Evolutionary conservation across 2,329 filamentous ascomycete species (phyloP).

Genomic region (Clarireedia paspali): DNA sequence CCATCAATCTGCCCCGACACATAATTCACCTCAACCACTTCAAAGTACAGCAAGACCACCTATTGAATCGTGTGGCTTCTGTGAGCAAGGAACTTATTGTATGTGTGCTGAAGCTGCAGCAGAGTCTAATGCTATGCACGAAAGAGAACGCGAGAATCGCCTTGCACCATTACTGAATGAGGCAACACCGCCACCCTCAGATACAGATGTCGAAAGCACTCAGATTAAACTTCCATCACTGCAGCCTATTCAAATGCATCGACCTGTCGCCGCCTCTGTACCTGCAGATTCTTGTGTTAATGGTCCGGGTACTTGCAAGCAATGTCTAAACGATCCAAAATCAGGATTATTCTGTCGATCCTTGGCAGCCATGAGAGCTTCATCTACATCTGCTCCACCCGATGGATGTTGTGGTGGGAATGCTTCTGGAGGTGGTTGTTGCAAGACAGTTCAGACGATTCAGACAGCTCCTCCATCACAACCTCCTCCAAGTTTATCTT

Average conservation of each 20-base stretch:
- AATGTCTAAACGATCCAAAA: conserved; percentile 70
- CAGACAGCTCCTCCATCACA: conserved; percentile 23
- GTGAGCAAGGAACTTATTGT: conserved; percentile 73
- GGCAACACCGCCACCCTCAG: conserved; percentile 44
- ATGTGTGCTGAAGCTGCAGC: conserved; percentile 61
- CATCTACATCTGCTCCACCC: conserved; percentile 27
- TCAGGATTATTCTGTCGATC: conserved; percentile 79
- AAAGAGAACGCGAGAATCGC: conserved; percentile 24
- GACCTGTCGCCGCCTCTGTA: conserved; percentile 16
- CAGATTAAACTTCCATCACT: conserved; percentile 51
- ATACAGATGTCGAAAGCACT: conserved; percentile 47
- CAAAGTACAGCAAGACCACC: conserved; percentile 25
- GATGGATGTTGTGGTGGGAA: conserved; percentile 58
- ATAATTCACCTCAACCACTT: conserved; percentile 7
- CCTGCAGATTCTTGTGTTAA: conserved; percentile 34
- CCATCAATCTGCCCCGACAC: conserved; percentile 19
- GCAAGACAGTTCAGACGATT: conserved; percentile 34
- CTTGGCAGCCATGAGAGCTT: conserved; percentile 52
- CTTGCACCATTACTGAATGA: conserved; percentile 40
- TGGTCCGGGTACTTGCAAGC: conserved; percentile 70
- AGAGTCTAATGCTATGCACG: conserved; percentile 28
- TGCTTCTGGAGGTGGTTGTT: conserved; percentile 54
- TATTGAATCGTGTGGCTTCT: conserved; percentile 73
- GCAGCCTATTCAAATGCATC: conserved; percentile 29
- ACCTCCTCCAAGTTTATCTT: conserved; percentile 49